Evolutionary conservation across 257 asterid species (phyloP).

Genomic region (Misopates orontium): DNA sequence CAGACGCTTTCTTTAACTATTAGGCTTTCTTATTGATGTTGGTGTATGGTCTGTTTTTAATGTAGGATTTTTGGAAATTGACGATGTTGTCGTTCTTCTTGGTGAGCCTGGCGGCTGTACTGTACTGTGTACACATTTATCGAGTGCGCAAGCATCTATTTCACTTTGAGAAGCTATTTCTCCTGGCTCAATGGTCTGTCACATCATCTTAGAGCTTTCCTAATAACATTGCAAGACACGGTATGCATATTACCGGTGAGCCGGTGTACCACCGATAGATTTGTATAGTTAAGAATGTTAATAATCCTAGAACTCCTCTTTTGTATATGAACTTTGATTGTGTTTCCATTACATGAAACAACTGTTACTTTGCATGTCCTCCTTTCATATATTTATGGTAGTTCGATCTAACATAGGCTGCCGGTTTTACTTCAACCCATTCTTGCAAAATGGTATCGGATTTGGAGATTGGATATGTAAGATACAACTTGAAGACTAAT

Average conservation of each 20-base stretch:
- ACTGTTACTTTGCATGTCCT: conserved; percentile 1
- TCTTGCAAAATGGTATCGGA: background rate
- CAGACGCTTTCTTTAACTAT: background rate
- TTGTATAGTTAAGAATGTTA: background rate
- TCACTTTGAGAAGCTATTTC: conserved; percentile 57
- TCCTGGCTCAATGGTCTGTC: conserved; percentile 6
- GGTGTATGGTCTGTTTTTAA: background rate
- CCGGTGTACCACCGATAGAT: background rate
- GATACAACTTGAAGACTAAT: background rate
- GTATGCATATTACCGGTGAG: background rate
- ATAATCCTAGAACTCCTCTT: no score
- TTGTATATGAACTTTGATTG: no score
- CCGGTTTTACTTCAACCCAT: background rate
- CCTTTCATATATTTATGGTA: background rate
- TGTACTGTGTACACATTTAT: conserved; percentile 63
- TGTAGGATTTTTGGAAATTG: conserved; percentile 82
- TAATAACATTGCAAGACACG: no score
- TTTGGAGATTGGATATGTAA: background rate
- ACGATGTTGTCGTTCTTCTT: conserved; percentile 53
- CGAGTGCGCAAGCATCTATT: conserved; percentile 60
- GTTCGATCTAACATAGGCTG: background rate
- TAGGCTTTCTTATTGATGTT: background rate
- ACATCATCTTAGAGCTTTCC: background rate
- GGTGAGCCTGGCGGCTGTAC: conserved; percentile 57
- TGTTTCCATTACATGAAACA: no score